Conservation (phyloP, 345 rosid genomes). For the Linum lewisii region DNA sequence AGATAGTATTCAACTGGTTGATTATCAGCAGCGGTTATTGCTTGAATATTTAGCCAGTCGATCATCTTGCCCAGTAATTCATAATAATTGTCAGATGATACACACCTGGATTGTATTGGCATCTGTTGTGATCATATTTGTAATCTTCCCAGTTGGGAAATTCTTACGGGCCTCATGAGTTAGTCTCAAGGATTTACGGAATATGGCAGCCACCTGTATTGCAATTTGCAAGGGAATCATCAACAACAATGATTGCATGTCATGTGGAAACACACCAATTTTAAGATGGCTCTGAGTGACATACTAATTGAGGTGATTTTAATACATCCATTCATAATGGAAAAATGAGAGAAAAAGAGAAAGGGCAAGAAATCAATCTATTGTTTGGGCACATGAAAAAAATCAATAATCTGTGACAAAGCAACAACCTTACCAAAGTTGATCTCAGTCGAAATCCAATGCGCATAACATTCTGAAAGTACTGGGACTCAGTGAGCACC, state of each 20-base stretch:
- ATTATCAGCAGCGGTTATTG: background rate
- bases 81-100: background rate
- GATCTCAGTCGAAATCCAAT: constrained; percentile 23
- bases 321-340: background rate
- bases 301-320: background rate
- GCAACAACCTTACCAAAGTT: constrained; percentile 18
- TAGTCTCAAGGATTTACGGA: constrained; percentile 22
- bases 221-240: constrained; percentile 6
- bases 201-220: constrained; percentile 28
- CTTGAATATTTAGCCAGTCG: background rate
- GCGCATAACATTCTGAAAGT: constrained; percentile 26
- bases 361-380: background rate
- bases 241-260: background rate
- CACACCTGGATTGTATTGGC: constrained; percentile 27
- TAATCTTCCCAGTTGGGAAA: constrained; percentile 23
- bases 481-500: constrained; percentile 25
- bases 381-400: background rate
- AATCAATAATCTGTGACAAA: background rate
- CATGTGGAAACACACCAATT: background rate
- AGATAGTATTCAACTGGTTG: background rate
- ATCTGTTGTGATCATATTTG: constrained; percentile 30
- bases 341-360: background rate
- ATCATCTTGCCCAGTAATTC: background rate
- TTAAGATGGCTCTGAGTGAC: constrained; percentile 5
- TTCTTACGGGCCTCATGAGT: constrained; percentile 23